Base-by-base conservation (phyloP, 768 basidiomycete genomes). In the Termitomyces sp. region DNA sequence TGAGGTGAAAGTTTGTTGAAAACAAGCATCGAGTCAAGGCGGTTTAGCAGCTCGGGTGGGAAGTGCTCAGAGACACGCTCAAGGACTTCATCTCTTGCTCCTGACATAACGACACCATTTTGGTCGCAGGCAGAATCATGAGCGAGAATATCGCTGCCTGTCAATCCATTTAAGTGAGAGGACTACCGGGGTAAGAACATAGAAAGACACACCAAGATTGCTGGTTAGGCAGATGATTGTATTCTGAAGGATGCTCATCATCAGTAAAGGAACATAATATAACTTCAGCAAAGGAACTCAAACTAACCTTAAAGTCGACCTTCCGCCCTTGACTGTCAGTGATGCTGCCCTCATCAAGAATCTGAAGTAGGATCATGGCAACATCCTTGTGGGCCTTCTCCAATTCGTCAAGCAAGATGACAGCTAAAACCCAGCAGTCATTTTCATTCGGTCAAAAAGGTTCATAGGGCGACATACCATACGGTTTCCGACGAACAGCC, bases 341-440 rank as follows among this genome's bases (percentile, higher is more conserved):
- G 60, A 95, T 78, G 50, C 76, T 84, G 8, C 94, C 94, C 69
- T 97, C 94, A 62, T 97, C 93, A 13, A 97, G 79, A 47, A 97
- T 89, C 68, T 96, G 94, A 3, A 96, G 78, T 20, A 96, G 76
- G 60, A 95, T 91, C 85, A 94, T 90, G 0, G 90, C 81, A 26
- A 97, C 92, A 65, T 94, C 93, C 74, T 92, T 92, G 73, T 95
- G 94, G 0, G 93, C 94, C 71, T 97, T 97, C 74, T 97, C 94
- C 58, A 97, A 80, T 69, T 92, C 92, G 65, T 92, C 90, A 56
- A 93, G 85, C 55, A 92, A 76, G 40, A 93, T 77, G 49, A 93
- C 90, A 61, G 86, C 87, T 82, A 53, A 6, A 55, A 20, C n/a
- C 10, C 45, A 46, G 1, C 4, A 2, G 7, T 30, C 3, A 53